Evolutionary conservation across 306 rosid genomes (phyloP), one percentile per base, ranked within the genome.

Genomic region (Cyclanthera cordifolia): DNA sequence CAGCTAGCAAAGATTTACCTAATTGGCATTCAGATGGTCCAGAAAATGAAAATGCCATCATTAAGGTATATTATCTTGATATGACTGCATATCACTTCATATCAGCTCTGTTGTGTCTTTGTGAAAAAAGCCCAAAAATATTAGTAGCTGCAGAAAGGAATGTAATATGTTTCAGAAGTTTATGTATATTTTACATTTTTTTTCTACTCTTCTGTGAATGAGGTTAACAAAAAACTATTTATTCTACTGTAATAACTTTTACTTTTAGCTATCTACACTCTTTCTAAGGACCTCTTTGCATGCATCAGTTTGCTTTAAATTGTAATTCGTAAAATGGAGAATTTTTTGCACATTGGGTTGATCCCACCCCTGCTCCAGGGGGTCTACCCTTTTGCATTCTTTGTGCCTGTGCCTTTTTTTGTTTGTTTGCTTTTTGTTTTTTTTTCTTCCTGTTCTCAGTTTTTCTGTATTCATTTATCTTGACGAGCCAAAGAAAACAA

Each of bases 1-100:
- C 66, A 56, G 37, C 69, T 85, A 90, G 95, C 69, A 76, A 74
- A 77, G 91, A 90, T 82, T 84, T 86, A 53, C 79, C n/a, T 9
- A 67, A 49, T 25, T 90, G 85, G 88, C 75, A 76, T 78, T 57
- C 91, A 63, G 88, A 86, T 79, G 79, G 70, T 51, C 77, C 41
- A 20, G 47, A 66, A 66, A 84, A 83, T 63, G 81, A 70, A 70
- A 85, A 85, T 83, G 85, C 86, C n/a, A 81, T 85, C 69, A 90
- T 94, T 59, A 94, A 94, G 99, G 99, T 94, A 77, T 65, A 30
- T 70, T 65, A 24, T 65, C 47, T 65, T 3, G 0, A n/a, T 37
- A 20, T 20, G 51, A 19, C 47, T 39, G 24, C 51, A 11, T 37
- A 61, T 59, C 67, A 61, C 53, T 64, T 41, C 21, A 14, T 43